phyloP scores from a whole-genome alignment of 495 filamentous ascomycete genomes.

The Sporormia fimetaria region DNA sequence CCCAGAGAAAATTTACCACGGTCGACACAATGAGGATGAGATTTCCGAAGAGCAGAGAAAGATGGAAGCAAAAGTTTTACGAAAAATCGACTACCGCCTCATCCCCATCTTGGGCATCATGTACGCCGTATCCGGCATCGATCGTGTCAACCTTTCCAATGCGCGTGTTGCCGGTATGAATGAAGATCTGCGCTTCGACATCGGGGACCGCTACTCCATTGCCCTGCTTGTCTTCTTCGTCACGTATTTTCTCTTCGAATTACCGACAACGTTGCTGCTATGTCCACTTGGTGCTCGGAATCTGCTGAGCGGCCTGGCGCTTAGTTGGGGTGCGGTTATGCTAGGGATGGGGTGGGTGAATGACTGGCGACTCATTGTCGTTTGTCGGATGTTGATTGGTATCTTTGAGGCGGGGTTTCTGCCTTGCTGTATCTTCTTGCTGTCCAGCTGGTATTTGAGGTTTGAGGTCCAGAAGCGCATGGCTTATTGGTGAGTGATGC shows the following conservation, averaged over 20 bases:
- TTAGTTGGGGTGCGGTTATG: constrained; percentile 16
- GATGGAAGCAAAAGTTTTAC: constrained; percentile 12
- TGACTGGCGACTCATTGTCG: constrained; percentile 16
- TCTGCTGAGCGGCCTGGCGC: constrained; percentile 9
- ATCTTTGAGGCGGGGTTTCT: constrained; percentile 20
- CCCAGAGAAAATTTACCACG: constrained; percentile 2
- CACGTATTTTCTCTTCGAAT: constrained; percentile 22
- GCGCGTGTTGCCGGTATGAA: constrained; percentile 23
- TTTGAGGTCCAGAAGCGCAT: constrained; percentile 18
- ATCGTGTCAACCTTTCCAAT: constrained; percentile 21
- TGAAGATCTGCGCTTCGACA: constrained; percentile 17
- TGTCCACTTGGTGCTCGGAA: constrained; percentile 6
- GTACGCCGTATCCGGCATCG: constrained; percentile 19
- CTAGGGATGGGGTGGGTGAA: constrained; percentile 19
- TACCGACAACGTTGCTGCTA: constrained; percentile 12
- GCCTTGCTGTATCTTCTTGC: constrained; percentile 18
- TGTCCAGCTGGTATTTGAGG: constrained; percentile 15
- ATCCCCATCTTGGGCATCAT: constrained; percentile 20
- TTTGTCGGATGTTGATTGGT: constrained; percentile 20
- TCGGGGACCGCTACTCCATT: constrained; percentile 19
- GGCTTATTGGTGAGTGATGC: constrained; percentile 4
- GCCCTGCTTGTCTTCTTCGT: constrained; percentile 23
- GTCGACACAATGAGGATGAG: constrained; percentile 6
- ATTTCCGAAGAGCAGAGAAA: constrained; percentile 14
- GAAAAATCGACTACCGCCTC: constrained; percentile 19